phyloP scores from a whole-genome alignment of 257 asterid genomes.

The Ballota nigra region DNA sequence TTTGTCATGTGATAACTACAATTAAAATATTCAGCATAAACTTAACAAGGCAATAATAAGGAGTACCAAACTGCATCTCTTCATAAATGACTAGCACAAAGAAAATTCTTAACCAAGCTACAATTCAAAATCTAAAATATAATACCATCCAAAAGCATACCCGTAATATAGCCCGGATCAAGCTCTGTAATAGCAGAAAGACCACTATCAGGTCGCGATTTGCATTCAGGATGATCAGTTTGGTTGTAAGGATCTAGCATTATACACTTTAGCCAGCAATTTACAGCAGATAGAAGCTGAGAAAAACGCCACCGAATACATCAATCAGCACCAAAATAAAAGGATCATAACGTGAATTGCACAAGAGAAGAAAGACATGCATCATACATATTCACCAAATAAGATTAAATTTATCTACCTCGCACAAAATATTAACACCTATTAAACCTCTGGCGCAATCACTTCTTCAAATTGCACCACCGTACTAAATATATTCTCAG shows the following conservation, averaged over 20 bases:
- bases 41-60: not conserved
- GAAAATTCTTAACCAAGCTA: conserved; percentile 8
- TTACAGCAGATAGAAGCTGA: conserved; percentile 95
- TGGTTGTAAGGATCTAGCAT: conserved; percentile 89
- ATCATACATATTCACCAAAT: conserved; percentile 2
- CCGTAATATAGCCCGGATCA: conserved; percentile 97
- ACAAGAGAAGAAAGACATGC: not conserved
- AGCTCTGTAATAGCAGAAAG: conserved; percentile 99
- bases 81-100: conserved; percentile 1
- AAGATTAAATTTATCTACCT: not conserved
- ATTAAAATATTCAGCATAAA: conserved; percentile 12
- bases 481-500: not conserved
- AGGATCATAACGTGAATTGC: not conserved
- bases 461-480: conserved; percentile 3
- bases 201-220: conserved; percentile 97
- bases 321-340: not conserved
- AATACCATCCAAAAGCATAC: conserved; percentile 32
- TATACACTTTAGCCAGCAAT: conserved; percentile 97
- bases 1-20: conserved; percentile 9
- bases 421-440: not conserved
- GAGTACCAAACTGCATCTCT: not conserved
- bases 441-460: not conserved
- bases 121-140: not conserved
- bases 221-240: conserved; percentile 95
- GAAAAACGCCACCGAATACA: conserved; percentile 17